Evolutionary conservation across 2,329 filamentous ascomycete species (phyloP).

Genomic region (Exophiala bonariae): DNA sequence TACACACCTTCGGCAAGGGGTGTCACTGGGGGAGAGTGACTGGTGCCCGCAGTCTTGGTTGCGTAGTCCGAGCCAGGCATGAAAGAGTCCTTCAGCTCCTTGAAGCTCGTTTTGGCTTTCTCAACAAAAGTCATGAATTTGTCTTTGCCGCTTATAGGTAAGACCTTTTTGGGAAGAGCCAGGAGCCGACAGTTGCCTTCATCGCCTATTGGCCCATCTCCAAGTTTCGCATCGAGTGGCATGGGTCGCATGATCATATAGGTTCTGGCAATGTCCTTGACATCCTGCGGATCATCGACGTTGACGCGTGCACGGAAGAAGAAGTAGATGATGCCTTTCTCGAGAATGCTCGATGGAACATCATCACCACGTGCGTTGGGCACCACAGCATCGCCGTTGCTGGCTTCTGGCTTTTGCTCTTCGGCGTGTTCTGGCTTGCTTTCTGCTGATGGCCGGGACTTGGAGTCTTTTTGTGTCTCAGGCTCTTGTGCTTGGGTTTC

Average conservation of each 20-base stretch:
- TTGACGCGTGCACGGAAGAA: conserved; percentile 79
- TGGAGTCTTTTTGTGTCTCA: no score
- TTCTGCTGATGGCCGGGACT: conserved; percentile 18
- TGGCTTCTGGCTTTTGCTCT: conserved; percentile 21
- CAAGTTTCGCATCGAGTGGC: conserved; percentile 66
- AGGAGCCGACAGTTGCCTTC: conserved; percentile 69
- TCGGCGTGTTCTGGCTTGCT: conserved; percentile 17
- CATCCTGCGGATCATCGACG: conserved; percentile 66
- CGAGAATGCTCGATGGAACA: conserved; percentile 65
- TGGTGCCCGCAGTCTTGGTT: conserved; percentile 72
- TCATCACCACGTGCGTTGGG: conserved; percentile 52
- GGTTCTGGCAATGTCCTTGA: conserved; percentile 73
- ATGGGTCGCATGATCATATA: conserved; percentile 79
- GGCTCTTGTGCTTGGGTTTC: conserved; percentile 1
- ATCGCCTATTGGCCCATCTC: conserved; percentile 55
- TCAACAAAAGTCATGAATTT: conserved; percentile 82
- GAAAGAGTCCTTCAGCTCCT: conserved; percentile 72
- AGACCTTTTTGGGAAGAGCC: conserved; percentile 79
- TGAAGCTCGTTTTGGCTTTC: conserved; percentile 65
- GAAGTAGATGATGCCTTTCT: conserved; percentile 91
- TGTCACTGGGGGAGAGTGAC: conserved; percentile 67
- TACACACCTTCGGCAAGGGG: conserved; percentile 86
- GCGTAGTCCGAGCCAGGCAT: conserved; percentile 67
- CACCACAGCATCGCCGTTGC: conserved; percentile 44
- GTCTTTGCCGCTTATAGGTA: conserved; percentile 68